Conservation (phyloP, 208 protist species). For the Phytomonas sp. region DNA sequence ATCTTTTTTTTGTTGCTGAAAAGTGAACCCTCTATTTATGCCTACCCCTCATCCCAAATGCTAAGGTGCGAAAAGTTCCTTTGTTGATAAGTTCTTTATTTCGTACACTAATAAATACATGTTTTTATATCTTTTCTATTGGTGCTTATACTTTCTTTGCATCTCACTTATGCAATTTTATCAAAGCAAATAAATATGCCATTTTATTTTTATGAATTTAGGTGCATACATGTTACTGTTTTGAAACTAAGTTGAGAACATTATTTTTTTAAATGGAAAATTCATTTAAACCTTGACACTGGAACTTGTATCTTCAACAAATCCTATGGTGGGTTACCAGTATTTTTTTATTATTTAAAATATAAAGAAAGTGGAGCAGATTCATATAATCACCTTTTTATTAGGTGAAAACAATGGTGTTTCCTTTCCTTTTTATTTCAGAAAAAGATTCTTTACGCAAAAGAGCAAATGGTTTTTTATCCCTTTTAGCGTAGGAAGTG, state of each 20-base stretch:
- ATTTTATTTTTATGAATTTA: not conserved
- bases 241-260: not conserved
- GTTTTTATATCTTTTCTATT: conserved; percentile 6
- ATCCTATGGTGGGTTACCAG: conserved; percentile 3
- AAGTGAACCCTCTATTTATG: no score
- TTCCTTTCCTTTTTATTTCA: not conserved
- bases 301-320: conserved; percentile 3
- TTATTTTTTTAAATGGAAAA: conserved; percentile 5
- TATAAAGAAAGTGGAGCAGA: not conserved
- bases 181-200: conserved; percentile 4
- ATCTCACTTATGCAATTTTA: conserved; percentile 5
- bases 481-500: not conserved
- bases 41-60: no score
- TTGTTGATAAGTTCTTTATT: conserved; percentile 17
- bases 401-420: conserved; percentile 4
- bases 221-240: not conserved
- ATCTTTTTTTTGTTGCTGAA: no score
- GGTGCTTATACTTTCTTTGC: conserved; percentile 1
- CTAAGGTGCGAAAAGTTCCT: no score
- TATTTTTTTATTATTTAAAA: conserved; percentile 7
- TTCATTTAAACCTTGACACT: conserved; percentile 5
- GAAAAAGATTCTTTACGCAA: conserved; percentile 4
- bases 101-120: conserved; percentile 8
- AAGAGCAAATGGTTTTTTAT: not conserved
- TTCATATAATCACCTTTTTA: conserved; percentile 6